Percentiles rank a stretch among this genome's conserved stretches.
Evolutionary conservation across 441 rosid genomes (phyloP).

Genomic region (Arabidopsis lyrata): DNA sequence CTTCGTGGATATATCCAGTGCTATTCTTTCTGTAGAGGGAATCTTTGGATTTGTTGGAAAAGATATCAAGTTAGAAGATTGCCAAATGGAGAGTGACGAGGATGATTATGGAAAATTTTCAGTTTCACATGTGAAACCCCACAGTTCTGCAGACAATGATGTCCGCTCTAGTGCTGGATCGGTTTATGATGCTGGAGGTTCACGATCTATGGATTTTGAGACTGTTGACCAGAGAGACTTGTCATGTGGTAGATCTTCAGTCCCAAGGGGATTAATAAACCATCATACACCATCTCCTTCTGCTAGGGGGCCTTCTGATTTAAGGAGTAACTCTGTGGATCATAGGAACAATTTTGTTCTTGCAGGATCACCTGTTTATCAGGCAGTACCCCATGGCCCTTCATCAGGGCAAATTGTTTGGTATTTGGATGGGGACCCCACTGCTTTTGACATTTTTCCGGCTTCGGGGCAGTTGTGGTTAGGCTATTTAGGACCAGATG

Average conservation of each 20-base stretch:
- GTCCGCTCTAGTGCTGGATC: slow-evolving; percentile 60
- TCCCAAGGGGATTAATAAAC: slow-evolving; percentile 61
- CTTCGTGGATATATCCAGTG: slow-evolving; percentile 55
- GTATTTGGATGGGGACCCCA: slow-evolving; percentile 84
- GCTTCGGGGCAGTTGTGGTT: slow-evolving; percentile 90
- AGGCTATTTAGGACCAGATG: slow-evolving; percentile 80
- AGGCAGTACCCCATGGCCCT: slow-evolving; percentile 54
- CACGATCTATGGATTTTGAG: slow-evolving; percentile 72
- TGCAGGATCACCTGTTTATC: slow-evolving; percentile 72
- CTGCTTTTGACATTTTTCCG: slow-evolving; percentile 77
- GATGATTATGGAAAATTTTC: slow-evolving; percentile 55
- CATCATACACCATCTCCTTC: slow-evolving; percentile 77
- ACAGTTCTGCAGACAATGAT: slow-evolving; percentile 53
- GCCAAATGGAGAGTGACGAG: slow-evolving; percentile 62
- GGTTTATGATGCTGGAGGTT: slow-evolving; percentile 63
- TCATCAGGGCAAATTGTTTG: slow-evolving; percentile 59
- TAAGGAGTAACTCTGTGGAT: slow-evolving; percentile 74
- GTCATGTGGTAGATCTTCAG: slow-evolving; percentile 70
- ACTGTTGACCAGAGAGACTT: slow-evolving; percentile 69
- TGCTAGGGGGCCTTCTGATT: slow-evolving; percentile 57
- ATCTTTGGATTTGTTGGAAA: slow-evolving; percentile 58
- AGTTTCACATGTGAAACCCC: slow-evolving; percentile 54
- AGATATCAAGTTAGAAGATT: slow-evolving; percentile 58
- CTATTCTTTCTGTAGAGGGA: slow-evolving; percentile 58
- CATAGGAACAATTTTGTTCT: slow-evolving; percentile 58